Evolutionary conservation across 2,329 filamentous ascomycete species (phyloP).

Genomic region (Endoconidiophora laricicola): DNA sequence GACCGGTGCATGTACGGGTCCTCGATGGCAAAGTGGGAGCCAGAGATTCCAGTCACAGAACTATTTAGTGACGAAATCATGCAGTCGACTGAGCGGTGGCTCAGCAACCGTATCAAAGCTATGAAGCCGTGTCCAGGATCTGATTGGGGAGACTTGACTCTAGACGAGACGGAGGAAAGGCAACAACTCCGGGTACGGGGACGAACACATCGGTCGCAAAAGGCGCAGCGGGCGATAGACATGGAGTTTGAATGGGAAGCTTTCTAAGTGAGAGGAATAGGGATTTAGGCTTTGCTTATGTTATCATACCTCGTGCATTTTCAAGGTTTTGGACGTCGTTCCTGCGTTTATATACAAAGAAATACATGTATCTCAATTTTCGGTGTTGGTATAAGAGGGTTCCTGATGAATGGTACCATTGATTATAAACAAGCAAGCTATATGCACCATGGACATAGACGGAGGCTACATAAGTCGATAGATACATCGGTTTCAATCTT

Average conservation of each 20-base stretch:
- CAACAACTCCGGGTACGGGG: not conserved
- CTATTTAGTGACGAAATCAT: not conserved
- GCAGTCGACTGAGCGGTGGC: not conserved
- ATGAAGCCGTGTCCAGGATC: not conserved
- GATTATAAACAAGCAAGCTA: too few species aligned
- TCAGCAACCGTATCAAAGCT: not conserved
- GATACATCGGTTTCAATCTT: too few species aligned
- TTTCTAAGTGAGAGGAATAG: not conserved
- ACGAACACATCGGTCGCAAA: not conserved
- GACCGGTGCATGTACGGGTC: constrained; percentile 25
- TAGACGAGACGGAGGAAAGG: not conserved
- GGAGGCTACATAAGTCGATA: too few species aligned
- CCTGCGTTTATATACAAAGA: too few species aligned
- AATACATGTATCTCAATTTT: too few species aligned
- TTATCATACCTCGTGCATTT: too few species aligned
- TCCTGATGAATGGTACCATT: too few species aligned
- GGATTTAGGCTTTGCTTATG: too few species aligned
- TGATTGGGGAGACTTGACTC: not conserved
- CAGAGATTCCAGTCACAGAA: not conserved
- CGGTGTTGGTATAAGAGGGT: too few species aligned
- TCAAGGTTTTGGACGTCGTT: too few species aligned
- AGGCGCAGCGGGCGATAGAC: not conserved
- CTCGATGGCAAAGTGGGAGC: not conserved
- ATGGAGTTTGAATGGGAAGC: not conserved
- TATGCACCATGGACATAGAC: too few species aligned